These are phyloP conservation scores for Coemansia sp. DNA, from an alignment of 192 early-diverging fungal species.

Conservation along the genomic window DNA sequence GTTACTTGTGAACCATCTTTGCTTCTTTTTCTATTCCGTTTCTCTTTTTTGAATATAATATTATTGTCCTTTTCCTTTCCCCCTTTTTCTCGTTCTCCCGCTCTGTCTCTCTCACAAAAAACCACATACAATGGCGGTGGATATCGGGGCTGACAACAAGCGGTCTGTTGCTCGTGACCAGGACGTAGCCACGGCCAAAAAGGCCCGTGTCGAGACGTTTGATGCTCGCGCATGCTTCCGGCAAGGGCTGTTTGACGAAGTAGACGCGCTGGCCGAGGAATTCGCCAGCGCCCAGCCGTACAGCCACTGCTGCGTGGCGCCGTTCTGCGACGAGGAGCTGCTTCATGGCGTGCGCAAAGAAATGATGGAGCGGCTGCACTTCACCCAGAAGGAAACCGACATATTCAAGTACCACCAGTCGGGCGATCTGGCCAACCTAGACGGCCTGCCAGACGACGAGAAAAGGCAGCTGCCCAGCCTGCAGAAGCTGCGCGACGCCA, in stretches of 20 bases:
- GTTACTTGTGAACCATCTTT: too few relatives aligned
- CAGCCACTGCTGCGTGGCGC: slow-evolving; percentile 60
- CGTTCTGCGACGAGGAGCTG: slow-evolving; percentile 60
- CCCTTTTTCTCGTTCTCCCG: too few relatives aligned
- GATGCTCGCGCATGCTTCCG: slow-evolving; percentile 25
- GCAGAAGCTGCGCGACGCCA: slow-evolving; percentile 63
- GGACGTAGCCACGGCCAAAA: slow-evolving; percentile 1
- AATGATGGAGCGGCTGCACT: slow-evolving; percentile 60
- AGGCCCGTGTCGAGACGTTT: slow-evolving; percentile 7
- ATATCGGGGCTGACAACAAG: slow-evolving; percentile 11
- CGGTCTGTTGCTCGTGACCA: neutral
- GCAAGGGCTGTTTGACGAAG: slow-evolving; percentile 26
- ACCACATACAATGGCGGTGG: neutral
- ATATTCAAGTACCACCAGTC: slow-evolving; percentile 81
- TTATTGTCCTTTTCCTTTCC: too few relatives aligned
- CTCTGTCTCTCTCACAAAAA: too few relatives aligned
- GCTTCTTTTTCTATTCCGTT: too few relatives aligned
- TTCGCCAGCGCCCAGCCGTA: slow-evolving; percentile 57
- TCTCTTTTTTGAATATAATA: neutral
- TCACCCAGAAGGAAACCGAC: slow-evolving; percentile 81
- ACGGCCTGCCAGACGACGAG: slow-evolving; percentile 65
- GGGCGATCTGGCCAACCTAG: slow-evolving; percentile 78
- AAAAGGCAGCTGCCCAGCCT: slow-evolving; percentile 55
- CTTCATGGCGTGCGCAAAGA: slow-evolving; percentile 64
- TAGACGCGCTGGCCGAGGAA: slow-evolving; percentile 11